Percentiles rank a stretch among this genome's conserved stretches.
Conservation (phyloP, 108 stramenopile genomes). For the Skeletonema costatum region DNA sequence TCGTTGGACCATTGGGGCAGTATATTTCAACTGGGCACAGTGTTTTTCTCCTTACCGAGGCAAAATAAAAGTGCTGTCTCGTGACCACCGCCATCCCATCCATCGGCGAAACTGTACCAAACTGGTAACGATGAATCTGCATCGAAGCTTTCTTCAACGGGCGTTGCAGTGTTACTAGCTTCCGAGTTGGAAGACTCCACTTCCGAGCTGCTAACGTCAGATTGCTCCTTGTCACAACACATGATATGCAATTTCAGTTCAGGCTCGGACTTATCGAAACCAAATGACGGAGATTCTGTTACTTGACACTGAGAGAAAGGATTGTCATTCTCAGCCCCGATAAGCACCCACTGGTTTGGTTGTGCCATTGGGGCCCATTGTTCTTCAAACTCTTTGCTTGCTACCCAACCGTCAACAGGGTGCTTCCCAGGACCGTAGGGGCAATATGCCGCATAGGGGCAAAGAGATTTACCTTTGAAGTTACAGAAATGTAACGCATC, state of each 20-base stretch:
- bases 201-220: neutral
- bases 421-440: neutral
- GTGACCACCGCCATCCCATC: conserved; percentile 18
- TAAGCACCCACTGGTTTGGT: neutral
- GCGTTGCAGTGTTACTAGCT: neutral
- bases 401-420: neutral
- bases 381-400: neutral
- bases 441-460: neutral
- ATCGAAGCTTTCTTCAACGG: neutral
- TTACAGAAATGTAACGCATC: neutral
- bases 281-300: neutral
- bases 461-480: neutral
- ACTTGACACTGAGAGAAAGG: neutral
- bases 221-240: neutral
- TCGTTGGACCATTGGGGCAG: conserved; percentile 25
- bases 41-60: conserved; percentile 1
- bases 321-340: neutral
- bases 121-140: neutral
- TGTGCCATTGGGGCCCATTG: neutral
- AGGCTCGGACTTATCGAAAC: neutral
- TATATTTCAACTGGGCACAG: conserved; percentile 22
- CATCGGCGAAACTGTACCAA: conserved; percentile 15
- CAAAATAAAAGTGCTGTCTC: conserved; percentile 14
- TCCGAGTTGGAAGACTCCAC: neutral
- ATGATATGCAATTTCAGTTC: neutral